Percentiles rank a stretch among this genome's conserved stretches.
Conservation (phyloP, 306 rosid genomes). For the Crataegus laevigata region DNA sequence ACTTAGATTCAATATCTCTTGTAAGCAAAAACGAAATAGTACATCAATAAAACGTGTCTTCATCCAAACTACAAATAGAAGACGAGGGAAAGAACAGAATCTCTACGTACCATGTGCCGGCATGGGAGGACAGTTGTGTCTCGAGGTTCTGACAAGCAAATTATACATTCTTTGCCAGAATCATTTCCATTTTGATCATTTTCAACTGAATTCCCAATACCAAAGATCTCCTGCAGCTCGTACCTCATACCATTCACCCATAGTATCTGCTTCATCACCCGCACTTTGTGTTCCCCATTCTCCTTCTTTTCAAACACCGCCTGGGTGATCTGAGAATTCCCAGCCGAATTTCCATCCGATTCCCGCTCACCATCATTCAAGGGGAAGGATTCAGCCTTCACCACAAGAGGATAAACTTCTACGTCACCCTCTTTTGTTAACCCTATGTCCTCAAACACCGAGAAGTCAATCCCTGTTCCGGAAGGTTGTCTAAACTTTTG, state of each 20-base stretch:
- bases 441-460: conserved; percentile 22
- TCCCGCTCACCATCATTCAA: conserved; percentile 10
- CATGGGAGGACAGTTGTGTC: conserved; percentile 46
- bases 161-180: conserved; percentile 38
- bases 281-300: conserved; percentile 33
- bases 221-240: conserved; percentile 45
- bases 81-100: neutral
- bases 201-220: conserved; percentile 37
- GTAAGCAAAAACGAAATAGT: neutral
- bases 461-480: conserved; percentile 43
- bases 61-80: neutral
- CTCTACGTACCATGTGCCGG: conserved; percentile 41
- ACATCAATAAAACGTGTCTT: neutral
- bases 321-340: conserved; percentile 41
- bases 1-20: neutral
- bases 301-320: conserved; percentile 38
- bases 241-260: conserved; percentile 43
- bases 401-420: conserved; percentile 43
- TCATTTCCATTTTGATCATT: conserved; percentile 26
- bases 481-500: conserved; percentile 42
- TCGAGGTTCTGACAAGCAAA: conserved; percentile 50
- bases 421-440: conserved; percentile 16
- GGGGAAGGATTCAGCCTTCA: conserved; percentile 36
- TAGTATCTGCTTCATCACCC: conserved; percentile 37
- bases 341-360: conserved; percentile 9